A percentile compares a stretch with the other conserved stretches of the same genome.
Conservation (phyloP, 2,329 filamentous ascomycete species). For the Aspergillus transmontanensis region DNA sequence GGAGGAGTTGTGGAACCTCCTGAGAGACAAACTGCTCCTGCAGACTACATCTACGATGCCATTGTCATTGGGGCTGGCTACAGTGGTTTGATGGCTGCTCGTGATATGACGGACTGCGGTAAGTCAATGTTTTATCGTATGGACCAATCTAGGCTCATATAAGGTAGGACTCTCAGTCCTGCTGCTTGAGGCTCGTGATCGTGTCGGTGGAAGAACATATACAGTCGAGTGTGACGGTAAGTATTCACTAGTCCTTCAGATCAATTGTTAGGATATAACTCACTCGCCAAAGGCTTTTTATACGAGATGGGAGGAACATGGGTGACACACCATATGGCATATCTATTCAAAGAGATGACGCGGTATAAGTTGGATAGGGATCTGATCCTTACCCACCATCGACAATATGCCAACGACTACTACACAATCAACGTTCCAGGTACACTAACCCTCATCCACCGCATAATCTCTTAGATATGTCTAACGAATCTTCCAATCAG, state of each 20-base stretch:
- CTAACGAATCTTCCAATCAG: not conserved
- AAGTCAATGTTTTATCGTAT: not conserved
- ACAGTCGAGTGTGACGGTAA: too few relatives aligned
- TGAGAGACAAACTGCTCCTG: slow-evolving; percentile 1
- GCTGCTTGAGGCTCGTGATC: too few relatives aligned
- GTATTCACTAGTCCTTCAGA: too few relatives aligned
- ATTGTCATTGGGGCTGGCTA: slow-evolving; percentile 9
- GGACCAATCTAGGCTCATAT: not conserved
- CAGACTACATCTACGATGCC: slow-evolving; percentile 19
- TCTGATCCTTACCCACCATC: slow-evolving; percentile 3
- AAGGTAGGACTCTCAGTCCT: too few relatives aligned
- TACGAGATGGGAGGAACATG: slow-evolving; percentile 13
- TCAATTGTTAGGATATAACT: too few relatives aligned
- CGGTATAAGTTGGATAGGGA: slow-evolving; percentile 12
- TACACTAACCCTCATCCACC: not conserved
- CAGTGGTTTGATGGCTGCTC: slow-evolving; percentile 6
- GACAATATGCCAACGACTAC: slow-evolving; percentile 12
- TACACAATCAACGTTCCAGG: slow-evolving; percentile 16
- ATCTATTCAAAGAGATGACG: slow-evolving; percentile 9
- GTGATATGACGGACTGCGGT: slow-evolving; percentile 27
- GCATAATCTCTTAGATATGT: too few relatives aligned
- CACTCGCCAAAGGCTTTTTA: not conserved
- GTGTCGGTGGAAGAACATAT: too few relatives aligned
- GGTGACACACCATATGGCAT: slow-evolving; percentile 11
- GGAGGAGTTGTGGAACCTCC: slow-evolving; percentile 7